phyloP scores from a whole-genome alignment of 306 rosid species.

The Vigna radiata region DNA sequence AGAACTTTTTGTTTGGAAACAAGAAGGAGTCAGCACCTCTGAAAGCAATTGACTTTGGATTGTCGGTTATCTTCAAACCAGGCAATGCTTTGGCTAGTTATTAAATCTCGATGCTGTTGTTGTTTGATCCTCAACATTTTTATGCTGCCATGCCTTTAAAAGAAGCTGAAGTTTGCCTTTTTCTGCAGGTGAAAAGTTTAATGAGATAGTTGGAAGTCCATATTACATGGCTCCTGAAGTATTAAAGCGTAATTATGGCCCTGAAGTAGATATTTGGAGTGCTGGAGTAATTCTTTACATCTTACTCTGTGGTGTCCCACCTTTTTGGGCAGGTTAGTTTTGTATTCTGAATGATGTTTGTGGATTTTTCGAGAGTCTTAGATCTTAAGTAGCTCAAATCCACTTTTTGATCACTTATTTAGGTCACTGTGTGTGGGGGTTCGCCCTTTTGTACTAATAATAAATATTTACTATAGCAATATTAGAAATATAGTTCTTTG shows the following conservation, averaged over 20 bases:
- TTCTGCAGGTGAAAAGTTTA: slow-evolving; percentile 72
- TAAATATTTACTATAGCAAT: background rate
- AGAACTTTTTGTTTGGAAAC: slow-evolving; percentile 86
- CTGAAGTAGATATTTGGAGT: slow-evolving; percentile 94
- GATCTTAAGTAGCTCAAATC: slow-evolving; percentile 25
- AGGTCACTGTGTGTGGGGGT: background rate
- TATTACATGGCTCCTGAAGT: slow-evolving; percentile 99
- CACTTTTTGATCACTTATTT: background rate
- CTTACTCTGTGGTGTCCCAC: slow-evolving; percentile 92
- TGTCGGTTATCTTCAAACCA: slow-evolving; percentile 85
- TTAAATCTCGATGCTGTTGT: slow-evolving; percentile 18
- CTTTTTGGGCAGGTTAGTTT: slow-evolving; percentile 96
- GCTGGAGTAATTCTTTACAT: slow-evolving; percentile 95
- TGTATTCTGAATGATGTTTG: slow-evolving; percentile 40
- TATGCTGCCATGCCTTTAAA: slow-evolving; percentile 35
- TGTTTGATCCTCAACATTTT: slow-evolving; percentile 11
- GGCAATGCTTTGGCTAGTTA: slow-evolving; percentile 55
- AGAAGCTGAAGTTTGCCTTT: slow-evolving; percentile 37
- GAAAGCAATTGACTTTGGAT: slow-evolving; percentile 92
- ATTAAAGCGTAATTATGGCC: slow-evolving; percentile 81
- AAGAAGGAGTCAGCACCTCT: slow-evolving; percentile 81
- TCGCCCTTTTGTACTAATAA: background rate
- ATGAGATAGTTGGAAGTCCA: slow-evolving; percentile 96
- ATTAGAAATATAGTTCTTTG: background rate
- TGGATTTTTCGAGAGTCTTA: slow-evolving; percentile 3